Conservation (phyloP, 2,329 filamentous ascomycete species). For the Colletotrichum costaricense region DNA sequence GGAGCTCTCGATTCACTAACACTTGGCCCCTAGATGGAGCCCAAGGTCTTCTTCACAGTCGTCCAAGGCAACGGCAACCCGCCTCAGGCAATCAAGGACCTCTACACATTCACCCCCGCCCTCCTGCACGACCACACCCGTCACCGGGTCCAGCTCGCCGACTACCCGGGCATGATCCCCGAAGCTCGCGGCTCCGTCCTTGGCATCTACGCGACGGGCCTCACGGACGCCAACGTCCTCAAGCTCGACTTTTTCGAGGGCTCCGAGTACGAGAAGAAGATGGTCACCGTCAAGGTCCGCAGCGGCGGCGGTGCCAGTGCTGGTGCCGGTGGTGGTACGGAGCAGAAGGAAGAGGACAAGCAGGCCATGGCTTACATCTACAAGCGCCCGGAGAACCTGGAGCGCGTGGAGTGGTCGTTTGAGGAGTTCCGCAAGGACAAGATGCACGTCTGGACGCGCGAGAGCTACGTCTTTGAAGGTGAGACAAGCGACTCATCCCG, state of each 20-base stretch:
- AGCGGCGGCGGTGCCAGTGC: conserved; percentile 46
- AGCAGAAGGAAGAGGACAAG: conserved; percentile 58
- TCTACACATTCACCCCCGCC: conserved; percentile 77
- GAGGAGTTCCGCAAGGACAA: conserved; percentile 84
- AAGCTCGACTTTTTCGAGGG: conserved; percentile 89
- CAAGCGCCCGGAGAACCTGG: conserved; percentile 62
- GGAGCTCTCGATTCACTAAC: conserved; percentile 30
- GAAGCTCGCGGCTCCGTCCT: conserved; percentile 69
- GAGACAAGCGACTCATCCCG: conserved; percentile 26
- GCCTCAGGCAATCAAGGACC: conserved; percentile 59
- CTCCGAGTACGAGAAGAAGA: conserved; percentile 71
- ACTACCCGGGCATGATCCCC: conserved; percentile 84
- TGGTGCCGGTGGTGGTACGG: conserved; percentile 41
- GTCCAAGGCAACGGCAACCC: conserved; percentile 72
- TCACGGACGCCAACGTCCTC: conserved; percentile 80
- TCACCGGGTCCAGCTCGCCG: conserved; percentile 72
- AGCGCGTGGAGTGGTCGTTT: conserved; percentile 88
- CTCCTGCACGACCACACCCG: conserved; percentile 81
- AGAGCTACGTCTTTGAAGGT: conserved; percentile 59
- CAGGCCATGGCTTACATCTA: conserved; percentile 76
- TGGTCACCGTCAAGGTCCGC: conserved; percentile 62
- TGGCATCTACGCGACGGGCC: conserved; percentile 80
- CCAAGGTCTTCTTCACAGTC: conserved; percentile 86
- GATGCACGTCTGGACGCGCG: conserved; percentile 65
- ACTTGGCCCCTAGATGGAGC: conserved; percentile 72